Conservation (phyloP, 148 eudicot species). For the Arctostaphylos glauca region DNA sequence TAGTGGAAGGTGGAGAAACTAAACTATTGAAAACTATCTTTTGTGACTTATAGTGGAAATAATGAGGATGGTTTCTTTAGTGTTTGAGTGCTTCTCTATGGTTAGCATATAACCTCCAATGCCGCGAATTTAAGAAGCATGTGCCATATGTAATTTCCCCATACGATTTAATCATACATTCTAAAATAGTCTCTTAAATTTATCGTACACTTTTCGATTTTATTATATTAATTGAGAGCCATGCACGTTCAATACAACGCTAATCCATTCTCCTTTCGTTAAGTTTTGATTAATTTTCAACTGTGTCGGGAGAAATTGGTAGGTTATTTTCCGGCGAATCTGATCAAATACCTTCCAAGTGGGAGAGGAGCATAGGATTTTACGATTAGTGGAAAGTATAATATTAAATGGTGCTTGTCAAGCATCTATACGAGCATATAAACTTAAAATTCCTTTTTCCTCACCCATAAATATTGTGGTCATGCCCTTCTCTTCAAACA, state of each 20-base stretch:
- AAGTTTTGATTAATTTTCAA: not conserved
- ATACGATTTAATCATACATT: too few species aligned
- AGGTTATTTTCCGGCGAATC: conserved; percentile 38
- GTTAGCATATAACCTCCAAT: conserved; percentile 7
- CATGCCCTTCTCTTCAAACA: conserved; percentile 37
- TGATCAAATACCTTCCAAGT: conserved; percentile 35
- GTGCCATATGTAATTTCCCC: not conserved
- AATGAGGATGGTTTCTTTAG: conserved; percentile 24
- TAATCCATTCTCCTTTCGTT: not conserved
- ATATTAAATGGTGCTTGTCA: conserved; percentile 64
- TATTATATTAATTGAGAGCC: not conserved
- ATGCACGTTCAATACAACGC: not conserved
- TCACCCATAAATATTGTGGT: conserved; percentile 43
- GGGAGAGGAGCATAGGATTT: conserved; percentile 48
- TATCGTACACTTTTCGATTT: not conserved
- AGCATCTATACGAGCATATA: conserved; percentile 41
- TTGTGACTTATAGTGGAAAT: conserved; percentile 23
- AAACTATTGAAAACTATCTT: conserved; percentile 9
- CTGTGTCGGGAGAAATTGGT: not conserved
- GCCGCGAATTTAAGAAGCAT: not conserved
- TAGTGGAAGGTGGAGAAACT: conserved; percentile 15
- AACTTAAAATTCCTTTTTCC: conserved; percentile 17
- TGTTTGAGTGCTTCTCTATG: conserved; percentile 9
- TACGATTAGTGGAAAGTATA: conserved; percentile 35
- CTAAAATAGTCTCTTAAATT: not conserved